Evolutionary conservation across 441 rosid species (phyloP), one percentile per base, ranked within the genome.

Genomic region (Oxalis stricta): DNA sequence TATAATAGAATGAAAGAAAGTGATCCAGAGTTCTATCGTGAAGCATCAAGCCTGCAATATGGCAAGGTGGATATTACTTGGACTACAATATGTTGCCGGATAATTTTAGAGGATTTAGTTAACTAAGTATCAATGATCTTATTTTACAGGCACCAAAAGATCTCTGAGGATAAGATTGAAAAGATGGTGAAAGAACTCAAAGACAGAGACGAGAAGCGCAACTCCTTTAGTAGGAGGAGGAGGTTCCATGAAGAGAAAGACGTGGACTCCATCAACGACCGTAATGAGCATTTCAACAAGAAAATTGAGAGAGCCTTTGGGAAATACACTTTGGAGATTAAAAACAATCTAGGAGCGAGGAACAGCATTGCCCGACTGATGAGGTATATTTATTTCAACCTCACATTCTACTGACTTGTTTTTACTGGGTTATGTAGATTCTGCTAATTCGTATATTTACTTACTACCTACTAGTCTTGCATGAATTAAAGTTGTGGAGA

Each of bases 11-110:
- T 83, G 84, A 86, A 83, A 72, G 96, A 83, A 75, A 71, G 79
- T 50, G 96, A 86, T 77, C 93, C 95, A 8, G 95, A 91, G 81
- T 86, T 86, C 74, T 91, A 83, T 56, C 82, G 99, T 0, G 94
- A 77, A 46, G 99, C 99, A 38, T 79, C 95, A 24, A 86, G 99
- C 65, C 91, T 86, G 44, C 93, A 75, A 38, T 83, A 91, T 36
- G 99, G 95, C 29, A 91, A 86, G 96, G 95, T 91, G 62, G 23
- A 45, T 38, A 33, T 41, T 40, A 29, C 14, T 34, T 17, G 31
- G 41, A 18, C n/a, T n/a, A 37, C 52, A 49, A 21, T 21, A 11
- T 5, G 20, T 32, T 20, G 5, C 22, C 50, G 31, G 52, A 12
- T 19, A 5, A 36, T 34, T 31, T 33, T 31, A 21, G 30, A 19